Percentiles rank a stretch among this genome's conserved stretches.
phyloP scores from a whole-genome alignment of 75 land plant genomes.

The Ceratopteris richardii region DNA sequence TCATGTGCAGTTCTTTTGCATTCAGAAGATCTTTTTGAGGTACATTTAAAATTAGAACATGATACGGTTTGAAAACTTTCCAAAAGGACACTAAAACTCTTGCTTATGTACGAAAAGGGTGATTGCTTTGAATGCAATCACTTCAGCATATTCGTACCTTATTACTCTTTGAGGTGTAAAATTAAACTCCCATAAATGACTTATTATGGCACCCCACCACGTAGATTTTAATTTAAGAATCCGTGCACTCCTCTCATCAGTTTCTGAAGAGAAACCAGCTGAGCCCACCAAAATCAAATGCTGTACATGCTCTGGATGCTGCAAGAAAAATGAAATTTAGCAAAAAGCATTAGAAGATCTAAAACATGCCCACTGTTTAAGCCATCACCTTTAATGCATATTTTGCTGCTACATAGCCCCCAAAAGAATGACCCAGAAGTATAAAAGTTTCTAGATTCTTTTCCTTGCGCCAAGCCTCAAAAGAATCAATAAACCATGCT shows the following conservation, averaged over 20 bases:
- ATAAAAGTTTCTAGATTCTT: slow-evolving; percentile 85
- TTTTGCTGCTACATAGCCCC: slow-evolving; percentile 94
- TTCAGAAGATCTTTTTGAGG: too few relatives aligned
- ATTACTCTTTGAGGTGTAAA: slow-evolving; percentile 81
- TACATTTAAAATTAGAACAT: too few relatives aligned
- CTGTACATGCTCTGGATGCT: slow-evolving; percentile 94
- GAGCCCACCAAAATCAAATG: slow-evolving; percentile 95
- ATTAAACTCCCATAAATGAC: slow-evolving; percentile 94
- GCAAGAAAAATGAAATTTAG: slow-evolving; percentile 1
- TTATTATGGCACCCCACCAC: slow-evolving; percentile 82
- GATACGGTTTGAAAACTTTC: too few relatives aligned
- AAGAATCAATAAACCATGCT: slow-evolving; percentile 97
- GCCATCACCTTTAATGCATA: slow-evolving; percentile 95
- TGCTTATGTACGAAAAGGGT: background rate
- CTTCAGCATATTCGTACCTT: too few relatives aligned
- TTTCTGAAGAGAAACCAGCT: slow-evolving; percentile 77
- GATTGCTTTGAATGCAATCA: background rate
- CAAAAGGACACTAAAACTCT: background rate
- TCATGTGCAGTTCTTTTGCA: too few relatives aligned
- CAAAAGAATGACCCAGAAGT: slow-evolving; percentile 93
- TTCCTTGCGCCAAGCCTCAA: slow-evolving; percentile 97
- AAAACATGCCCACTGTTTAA: too few relatives aligned
- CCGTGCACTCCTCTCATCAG: slow-evolving; percentile 58
- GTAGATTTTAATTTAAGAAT: slow-evolving; percentile 63
- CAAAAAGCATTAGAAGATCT: background rate